phyloP scores from a whole-genome alignment of 2,329 filamentous ascomycete species.

The Sporothrix sp. region DNA sequence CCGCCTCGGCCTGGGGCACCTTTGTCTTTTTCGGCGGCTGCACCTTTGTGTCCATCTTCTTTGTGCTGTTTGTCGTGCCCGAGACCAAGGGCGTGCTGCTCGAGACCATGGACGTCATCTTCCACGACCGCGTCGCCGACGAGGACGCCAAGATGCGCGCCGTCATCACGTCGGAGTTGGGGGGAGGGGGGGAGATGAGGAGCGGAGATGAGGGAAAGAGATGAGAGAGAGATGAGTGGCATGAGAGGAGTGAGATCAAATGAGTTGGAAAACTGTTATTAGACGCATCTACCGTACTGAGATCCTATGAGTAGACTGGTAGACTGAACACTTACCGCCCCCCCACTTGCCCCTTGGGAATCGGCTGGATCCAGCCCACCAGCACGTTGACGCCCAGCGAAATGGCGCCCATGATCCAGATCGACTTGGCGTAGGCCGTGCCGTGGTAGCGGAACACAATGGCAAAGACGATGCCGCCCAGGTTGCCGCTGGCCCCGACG shows the following conservation, averaged over 20 bases:
- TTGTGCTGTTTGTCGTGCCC: neutral
- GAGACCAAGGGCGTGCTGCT: neutral
- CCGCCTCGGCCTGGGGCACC: neutral
- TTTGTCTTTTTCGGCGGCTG: neutral
- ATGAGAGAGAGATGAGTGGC: too few relatives aligned
- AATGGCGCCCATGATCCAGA: constrained; percentile 78
- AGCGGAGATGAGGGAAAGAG: too few relatives aligned
- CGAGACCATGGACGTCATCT: neutral
- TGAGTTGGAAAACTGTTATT: too few relatives aligned
- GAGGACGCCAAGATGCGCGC: constrained; percentile 2
- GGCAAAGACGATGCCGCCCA: constrained; percentile 77
- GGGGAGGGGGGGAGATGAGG: too few relatives aligned
- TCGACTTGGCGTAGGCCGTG: constrained; percentile 55
- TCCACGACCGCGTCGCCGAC: neutral
- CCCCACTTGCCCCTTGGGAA: constrained; percentile 45
- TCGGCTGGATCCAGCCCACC: constrained; percentile 46
- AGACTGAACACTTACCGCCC: too few relatives aligned
- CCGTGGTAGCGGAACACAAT: constrained; percentile 60
- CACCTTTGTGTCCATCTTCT: neutral
- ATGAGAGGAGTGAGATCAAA: too few relatives aligned
- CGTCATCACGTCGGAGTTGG: neutral
- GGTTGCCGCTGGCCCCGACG: constrained; percentile 70
- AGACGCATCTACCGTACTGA: too few relatives aligned
- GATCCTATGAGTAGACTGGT: too few relatives aligned
- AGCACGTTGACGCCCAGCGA: constrained; percentile 59